phyloP scores from a whole-genome alignment of 2,329 filamentous ascomycete species.

The Dothidotthia symphoricarpi region DNA sequence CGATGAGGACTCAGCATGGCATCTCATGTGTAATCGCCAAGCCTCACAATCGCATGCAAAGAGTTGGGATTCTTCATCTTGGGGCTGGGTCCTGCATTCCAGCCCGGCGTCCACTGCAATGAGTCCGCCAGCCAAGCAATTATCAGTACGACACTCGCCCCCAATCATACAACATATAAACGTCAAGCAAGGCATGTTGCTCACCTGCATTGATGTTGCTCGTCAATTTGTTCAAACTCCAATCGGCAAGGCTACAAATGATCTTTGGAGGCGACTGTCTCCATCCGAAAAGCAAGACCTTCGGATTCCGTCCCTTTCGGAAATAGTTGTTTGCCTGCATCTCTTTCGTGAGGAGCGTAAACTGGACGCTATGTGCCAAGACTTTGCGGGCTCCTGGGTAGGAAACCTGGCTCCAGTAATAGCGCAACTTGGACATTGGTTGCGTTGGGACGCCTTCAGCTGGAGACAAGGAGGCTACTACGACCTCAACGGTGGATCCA shows the following conservation, averaged over 20 bases:
- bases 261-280: conserved; percentile 57
- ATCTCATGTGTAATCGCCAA: conserved; percentile 36
- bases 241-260: conserved; percentile 43
- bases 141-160: conserved; percentile 10
- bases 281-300: conserved; percentile 36
- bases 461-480: conserved; percentile 55
- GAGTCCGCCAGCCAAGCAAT: conserved; percentile 24
- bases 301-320: conserved; percentile 60
- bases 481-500: conserved; percentile 58
- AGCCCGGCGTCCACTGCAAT: conserved; percentile 22
- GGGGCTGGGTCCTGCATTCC: conserved; percentile 36
- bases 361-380: conserved; percentile 62
- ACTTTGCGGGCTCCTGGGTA: conserved; percentile 46
- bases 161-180: conserved; percentile 29
- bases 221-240: conserved; percentile 38
- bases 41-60: conserved; percentile 23
- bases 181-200: conserved; percentile 27
- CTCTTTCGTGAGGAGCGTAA: conserved; percentile 88
- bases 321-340: conserved; percentile 71
- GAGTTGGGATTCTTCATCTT: conserved; percentile 34
- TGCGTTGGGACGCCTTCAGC: conserved; percentile 68
- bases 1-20: conserved; percentile 33
- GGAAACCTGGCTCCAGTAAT: conserved; percentile 68
- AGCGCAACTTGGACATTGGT: conserved; percentile 77
- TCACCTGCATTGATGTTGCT: conserved; percentile 31